Evolutionary conservation across 441 rosid species (phyloP).

Genomic region (Hypseocharis bilobata): DNA sequence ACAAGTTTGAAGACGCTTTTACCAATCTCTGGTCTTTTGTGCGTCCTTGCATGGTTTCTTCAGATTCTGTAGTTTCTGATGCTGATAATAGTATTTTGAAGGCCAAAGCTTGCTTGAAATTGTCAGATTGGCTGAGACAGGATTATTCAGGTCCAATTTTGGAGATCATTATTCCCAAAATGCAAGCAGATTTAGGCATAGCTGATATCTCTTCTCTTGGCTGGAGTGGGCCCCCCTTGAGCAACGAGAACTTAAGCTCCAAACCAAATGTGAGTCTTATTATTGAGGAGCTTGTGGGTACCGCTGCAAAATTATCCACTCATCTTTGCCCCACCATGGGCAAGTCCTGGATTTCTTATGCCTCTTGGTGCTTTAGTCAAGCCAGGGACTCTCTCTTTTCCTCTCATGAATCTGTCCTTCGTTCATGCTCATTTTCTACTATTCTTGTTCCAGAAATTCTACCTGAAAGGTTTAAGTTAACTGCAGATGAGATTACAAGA

Average conservation of each 20-base stretch:
- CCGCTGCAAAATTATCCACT: conserved; percentile 71
- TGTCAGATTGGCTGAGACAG: conserved; percentile 67
- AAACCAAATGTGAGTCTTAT: conserved; percentile 33
- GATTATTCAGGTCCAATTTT: conserved; percentile 42
- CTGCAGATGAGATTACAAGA: conserved; percentile 54
- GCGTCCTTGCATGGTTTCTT: conserved; percentile 53
- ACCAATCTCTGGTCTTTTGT: conserved; percentile 75
- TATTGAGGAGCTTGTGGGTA: conserved; percentile 71
- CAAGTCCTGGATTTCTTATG: conserved; percentile 95
- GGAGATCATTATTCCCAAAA: conserved; percentile 44
- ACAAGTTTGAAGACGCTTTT: conserved; percentile 68
- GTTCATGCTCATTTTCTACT: conserved; percentile 51
- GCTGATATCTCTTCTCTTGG: conserved; percentile 32
- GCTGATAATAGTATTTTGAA: conserved; percentile 53
- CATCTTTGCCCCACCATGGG: conserved; percentile 84
- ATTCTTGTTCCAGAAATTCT: conserved; percentile 51
- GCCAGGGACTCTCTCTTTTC: conserved; percentile 49
- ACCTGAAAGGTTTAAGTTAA: conserved; percentile 62
- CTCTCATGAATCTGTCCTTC: conserved; percentile 38
- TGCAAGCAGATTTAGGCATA: conserved; percentile 43
- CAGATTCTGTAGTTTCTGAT: conserved; percentile 39
- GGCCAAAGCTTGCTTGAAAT: conserved; percentile 93
- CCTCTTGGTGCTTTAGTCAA: conserved; percentile 87
- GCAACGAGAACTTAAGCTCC: conserved; percentile 31
- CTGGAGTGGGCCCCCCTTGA: conserved; percentile 23